Conservation (phyloP, 2,329 filamentous ascomycete species). For the Lecanosticta acicola region DNA sequence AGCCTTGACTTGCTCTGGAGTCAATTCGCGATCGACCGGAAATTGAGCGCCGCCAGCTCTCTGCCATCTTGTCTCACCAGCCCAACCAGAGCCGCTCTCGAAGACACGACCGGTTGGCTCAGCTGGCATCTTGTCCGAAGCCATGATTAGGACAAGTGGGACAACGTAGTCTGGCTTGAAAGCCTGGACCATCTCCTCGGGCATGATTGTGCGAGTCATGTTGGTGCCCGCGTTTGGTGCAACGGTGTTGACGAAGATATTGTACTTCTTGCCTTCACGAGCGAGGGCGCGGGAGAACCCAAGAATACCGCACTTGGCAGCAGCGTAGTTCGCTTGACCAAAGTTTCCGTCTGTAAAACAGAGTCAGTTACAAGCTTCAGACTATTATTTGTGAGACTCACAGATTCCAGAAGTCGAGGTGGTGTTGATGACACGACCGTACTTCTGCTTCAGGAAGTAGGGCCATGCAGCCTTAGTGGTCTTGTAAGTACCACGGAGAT, state of each 20-base stretch:
- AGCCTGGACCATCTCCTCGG: slow-evolving; percentile 94
- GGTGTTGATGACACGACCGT: slow-evolving; percentile 93
- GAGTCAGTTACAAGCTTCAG: too few relatives aligned
- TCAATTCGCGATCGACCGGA: slow-evolving; percentile 76
- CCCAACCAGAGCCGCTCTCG: slow-evolving; percentile 94
- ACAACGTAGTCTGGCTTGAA: slow-evolving; percentile 99
- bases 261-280: slow-evolving; percentile 90
- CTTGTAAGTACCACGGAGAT: slow-evolving; percentile 92
- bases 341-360: slow-evolving; percentile 96
- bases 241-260: slow-evolving; percentile 97
- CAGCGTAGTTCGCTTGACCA: slow-evolving; percentile 94
- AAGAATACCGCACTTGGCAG: slow-evolving; percentile 67
- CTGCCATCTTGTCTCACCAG: slow-evolving; percentile 89
- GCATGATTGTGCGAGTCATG: slow-evolving; percentile 91
- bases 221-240: slow-evolving; percentile 93
- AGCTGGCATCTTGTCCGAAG: slow-evolving; percentile 72
- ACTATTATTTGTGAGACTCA: too few relatives aligned
- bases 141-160: slow-evolving; percentile 81
- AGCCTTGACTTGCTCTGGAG: slow-evolving; percentile 75
- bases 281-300: slow-evolving; percentile 92
- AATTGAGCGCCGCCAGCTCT: slow-evolving; percentile 83
- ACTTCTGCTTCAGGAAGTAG: slow-evolving; percentile 97
- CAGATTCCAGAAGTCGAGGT: slow-evolving; percentile 93
- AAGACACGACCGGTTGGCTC: slow-evolving; percentile 82
- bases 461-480: slow-evolving; percentile 97